Percentiles rank a stretch among this genome's conserved stretches.
Conservation (phyloP, 192 early-diverging fungal species). For the Rhizophlyctis rosea region DNA sequence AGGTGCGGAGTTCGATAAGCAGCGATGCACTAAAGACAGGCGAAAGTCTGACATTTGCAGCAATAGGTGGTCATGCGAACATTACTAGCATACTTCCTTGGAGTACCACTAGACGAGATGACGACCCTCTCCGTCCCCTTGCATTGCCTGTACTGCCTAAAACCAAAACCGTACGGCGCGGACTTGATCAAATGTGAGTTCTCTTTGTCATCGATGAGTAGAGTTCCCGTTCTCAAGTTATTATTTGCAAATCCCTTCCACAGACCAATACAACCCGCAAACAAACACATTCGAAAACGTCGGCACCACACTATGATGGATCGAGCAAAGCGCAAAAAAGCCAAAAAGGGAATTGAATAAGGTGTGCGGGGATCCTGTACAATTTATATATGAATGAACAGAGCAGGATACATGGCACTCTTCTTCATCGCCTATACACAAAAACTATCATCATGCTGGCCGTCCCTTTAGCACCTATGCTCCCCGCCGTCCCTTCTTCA, state of each 20-base stretch:
- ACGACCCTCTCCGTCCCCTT: constrained; percentile 77
- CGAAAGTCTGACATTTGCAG: too few species aligned
- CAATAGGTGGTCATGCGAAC: constrained; percentile 75
- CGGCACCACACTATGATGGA: constrained; percentile 9
- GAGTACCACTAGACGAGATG: constrained; percentile 76
- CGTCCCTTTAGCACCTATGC: too few species aligned
- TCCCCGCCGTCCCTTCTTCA: too few species aligned
- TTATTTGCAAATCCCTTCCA: background rate
- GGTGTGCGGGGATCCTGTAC: too few species aligned
- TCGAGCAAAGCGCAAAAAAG: too few species aligned
- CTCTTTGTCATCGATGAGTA: background rate
- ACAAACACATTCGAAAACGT: constrained; percentile 25
- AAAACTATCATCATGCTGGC: too few species aligned
- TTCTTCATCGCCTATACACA: too few species aligned
- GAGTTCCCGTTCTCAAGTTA: background rate
- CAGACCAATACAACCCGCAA: constrained; percentile 23
- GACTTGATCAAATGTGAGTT: constrained; percentile 45
- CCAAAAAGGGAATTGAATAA: too few species aligned
- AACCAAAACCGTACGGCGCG: constrained; percentile 82
- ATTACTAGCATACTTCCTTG: constrained; percentile 85
- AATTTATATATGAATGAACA: too few species aligned
- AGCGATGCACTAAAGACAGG: too few species aligned
- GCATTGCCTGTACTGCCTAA: constrained; percentile 74
- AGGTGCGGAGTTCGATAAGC: constrained; percentile 63
- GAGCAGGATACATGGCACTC: too few species aligned